Percentiles rank a stretch among this genome's conserved stretches.
phyloP scores from a whole-genome alignment of 768 basidiomycete species.

The Lactifluus piperatus region DNA sequence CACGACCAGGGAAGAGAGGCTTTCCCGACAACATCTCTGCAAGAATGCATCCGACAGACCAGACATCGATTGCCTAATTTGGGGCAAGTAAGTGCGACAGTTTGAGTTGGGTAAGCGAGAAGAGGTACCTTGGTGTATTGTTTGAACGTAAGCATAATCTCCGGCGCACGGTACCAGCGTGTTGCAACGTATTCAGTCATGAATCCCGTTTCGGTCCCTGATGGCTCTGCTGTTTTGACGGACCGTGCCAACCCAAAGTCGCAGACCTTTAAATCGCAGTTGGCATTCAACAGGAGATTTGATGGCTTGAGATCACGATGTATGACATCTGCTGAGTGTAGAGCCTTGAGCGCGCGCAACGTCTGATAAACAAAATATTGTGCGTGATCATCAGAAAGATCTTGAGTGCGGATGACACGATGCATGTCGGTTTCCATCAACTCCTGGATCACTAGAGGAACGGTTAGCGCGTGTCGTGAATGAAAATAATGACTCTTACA shows the following conservation, averaged over 20 bases:
- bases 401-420: conserved; percentile 90
- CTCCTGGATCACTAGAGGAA: conserved; percentile 68
- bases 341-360: conserved; percentile 87
- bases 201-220: conserved; percentile 77
- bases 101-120: conserved; percentile 32
- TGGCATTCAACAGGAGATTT: conserved; percentile 94
- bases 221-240: conserved; percentile 76
- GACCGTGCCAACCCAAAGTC: conserved; percentile 95
- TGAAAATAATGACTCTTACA: conserved; percentile 33
- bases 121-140: conserved; percentile 80
- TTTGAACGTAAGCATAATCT: conserved; percentile 99
- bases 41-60: conserved; percentile 82
- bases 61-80: conserved; percentile 70
- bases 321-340: conserved; percentile 95
- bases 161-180: conserved; percentile 97
- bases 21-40: conserved; percentile 98
- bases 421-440: conserved; percentile 97
- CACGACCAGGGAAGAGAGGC: conserved; percentile 93
- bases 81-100: conserved; percentile 27
- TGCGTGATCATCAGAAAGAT: conserved; percentile 91
- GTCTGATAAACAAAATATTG: conserved; percentile 95
- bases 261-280: conserved; percentile 91
- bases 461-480: not conserved
- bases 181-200: conserved; percentile 99
- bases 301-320: conserved; percentile 96